phyloP scores from a whole-genome alignment of 2,329 filamentous ascomycete species.

The Penicillium expansum region DNA sequence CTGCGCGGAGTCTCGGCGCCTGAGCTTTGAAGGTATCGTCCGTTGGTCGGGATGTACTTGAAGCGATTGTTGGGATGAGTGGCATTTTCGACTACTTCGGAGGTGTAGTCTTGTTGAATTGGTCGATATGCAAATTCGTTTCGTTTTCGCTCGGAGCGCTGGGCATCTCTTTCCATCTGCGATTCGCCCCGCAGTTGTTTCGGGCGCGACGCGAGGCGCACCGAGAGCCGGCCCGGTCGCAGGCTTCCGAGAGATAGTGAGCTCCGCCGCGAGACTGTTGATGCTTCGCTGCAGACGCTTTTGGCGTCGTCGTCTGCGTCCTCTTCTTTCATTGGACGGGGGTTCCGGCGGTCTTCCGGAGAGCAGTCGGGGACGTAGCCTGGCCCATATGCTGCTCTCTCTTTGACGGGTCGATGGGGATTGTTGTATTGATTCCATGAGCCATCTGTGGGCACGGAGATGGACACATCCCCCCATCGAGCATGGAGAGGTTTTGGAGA shows the following conservation, averaged over 20 bases:
- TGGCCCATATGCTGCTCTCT: conserved; percentile 25
- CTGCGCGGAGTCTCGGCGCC: conserved; percentile 11
- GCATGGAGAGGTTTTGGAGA: conserved; percentile 32
- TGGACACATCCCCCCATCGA: conserved; percentile 41
- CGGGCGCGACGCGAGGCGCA: conserved; percentile 27
- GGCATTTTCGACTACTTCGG: conserved; percentile 27
- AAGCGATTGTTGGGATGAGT: conserved; percentile 21
- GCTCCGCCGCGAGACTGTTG: conserved; percentile 11
- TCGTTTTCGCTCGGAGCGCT: conserved; percentile 10
- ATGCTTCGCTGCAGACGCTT: conserved; percentile 1
- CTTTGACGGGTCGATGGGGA: conserved; percentile 22
- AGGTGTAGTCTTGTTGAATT: conserved; percentile 31
- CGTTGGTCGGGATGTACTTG: conserved; percentile 33
- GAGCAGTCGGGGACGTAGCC: conserved; percentile 28
- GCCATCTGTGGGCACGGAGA: conserved; percentile 39
- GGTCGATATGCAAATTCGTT: conserved; percentile 37
- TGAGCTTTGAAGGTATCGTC: conserved; percentile 26
- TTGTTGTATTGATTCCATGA: conserved; percentile 39
- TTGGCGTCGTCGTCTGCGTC: conserved; percentile 14
- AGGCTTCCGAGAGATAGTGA: conserved; percentile 24
- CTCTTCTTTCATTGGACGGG: neutral
- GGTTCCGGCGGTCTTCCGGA: conserved; percentile 9
- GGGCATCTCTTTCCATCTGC: conserved; percentile 5
- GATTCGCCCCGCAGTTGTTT: conserved; percentile 16
- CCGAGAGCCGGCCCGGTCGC: conserved; percentile 29